Evolutionary conservation across 2,329 filamentous ascomycete species (phyloP).

Genomic region (Pyrenophora graminea): DNA sequence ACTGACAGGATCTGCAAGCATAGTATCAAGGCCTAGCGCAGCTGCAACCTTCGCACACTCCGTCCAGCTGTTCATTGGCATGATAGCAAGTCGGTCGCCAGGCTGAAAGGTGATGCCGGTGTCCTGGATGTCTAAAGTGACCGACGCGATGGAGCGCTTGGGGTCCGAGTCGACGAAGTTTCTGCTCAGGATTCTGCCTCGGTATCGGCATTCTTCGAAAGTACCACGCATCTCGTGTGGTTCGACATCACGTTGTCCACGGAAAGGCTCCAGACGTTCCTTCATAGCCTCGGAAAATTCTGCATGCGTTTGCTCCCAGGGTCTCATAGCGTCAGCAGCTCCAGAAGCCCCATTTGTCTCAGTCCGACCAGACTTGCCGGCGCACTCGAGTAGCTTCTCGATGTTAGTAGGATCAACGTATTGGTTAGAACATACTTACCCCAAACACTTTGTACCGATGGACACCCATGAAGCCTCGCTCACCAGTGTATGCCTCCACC

Average conservation of each 20-base stretch:
- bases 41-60: conserved; percentile 61
- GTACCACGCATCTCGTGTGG: conserved; percentile 60
- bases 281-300: conserved; percentile 60
- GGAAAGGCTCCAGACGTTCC: conserved; percentile 57
- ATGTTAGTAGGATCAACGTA: not conserved
- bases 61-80: conserved; percentile 60
- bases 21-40: conserved; percentile 55
- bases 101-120: conserved; percentile 60
- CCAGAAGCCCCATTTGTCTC: conserved; percentile 39
- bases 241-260: conserved; percentile 54
- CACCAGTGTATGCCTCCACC: conserved; percentile 60
- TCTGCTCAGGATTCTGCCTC: conserved; percentile 52
- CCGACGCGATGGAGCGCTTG: conserved; percentile 53
- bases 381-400: conserved; percentile 52
- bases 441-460: conserved; percentile 64
- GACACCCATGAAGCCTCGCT: conserved; percentile 61
- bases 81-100: conserved; percentile 59
- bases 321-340: conserved; percentile 23
- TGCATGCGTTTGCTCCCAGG: conserved; percentile 31
- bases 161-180: conserved; percentile 55
- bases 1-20: conserved; percentile 50
- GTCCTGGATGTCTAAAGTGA: conserved; percentile 58
- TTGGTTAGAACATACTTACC: conserved; percentile 33
- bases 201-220: conserved; percentile 60
- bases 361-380: conserved; percentile 58